phyloP scores from a whole-genome alignment of 2,329 filamentous ascomycete species.

The Parastagonospora nodorum region DNA sequence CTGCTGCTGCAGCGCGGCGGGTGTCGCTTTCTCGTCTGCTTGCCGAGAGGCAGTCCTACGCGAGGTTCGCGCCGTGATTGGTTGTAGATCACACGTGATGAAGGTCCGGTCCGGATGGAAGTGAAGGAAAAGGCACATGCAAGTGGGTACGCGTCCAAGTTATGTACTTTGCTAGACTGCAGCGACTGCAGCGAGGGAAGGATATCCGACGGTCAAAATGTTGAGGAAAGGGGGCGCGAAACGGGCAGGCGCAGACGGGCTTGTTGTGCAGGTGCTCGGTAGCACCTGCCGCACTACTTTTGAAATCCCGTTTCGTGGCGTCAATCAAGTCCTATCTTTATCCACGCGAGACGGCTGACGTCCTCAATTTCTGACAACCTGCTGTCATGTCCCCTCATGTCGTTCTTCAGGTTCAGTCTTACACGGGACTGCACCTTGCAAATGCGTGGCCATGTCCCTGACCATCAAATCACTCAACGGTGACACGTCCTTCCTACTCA shows the following conservation, averaged over 20 bases:
- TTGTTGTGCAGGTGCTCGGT: not conserved
- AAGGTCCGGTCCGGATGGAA: not conserved
- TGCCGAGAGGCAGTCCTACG: slow-evolving; percentile 1
- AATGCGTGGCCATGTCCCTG: slow-evolving; percentile 60
- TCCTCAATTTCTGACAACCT: slow-evolving; percentile 3
- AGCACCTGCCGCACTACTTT: not conserved
- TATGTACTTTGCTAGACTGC: not conserved
- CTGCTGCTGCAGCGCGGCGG: not conserved
- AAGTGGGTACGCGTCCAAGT: not conserved
- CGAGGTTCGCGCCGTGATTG: not conserved
- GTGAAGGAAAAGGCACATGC: not conserved
- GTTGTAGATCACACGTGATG: not conserved
- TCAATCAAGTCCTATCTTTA: not conserved
- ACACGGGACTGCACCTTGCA: slow-evolving; percentile 2
- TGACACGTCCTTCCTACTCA: slow-evolving; percentile 68
- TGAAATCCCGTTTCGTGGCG: slow-evolving; percentile 2
- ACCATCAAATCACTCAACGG: slow-evolving; percentile 67
- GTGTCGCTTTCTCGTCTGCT: no score
- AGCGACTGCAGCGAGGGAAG: not conserved
- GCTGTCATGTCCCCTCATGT: slow-evolving; percentile 6
- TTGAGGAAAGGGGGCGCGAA: slow-evolving; percentile 1
- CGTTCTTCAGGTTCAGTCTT: not conserved
- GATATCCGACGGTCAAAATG: not conserved
- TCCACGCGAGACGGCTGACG: slow-evolving; percentile 15
- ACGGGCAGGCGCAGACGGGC: not conserved